These are phyloP conservation scores for Malassezia psittaci DNA, from an alignment of 1,284 basidiomycete species.

Conservation along the genomic window DNA sequence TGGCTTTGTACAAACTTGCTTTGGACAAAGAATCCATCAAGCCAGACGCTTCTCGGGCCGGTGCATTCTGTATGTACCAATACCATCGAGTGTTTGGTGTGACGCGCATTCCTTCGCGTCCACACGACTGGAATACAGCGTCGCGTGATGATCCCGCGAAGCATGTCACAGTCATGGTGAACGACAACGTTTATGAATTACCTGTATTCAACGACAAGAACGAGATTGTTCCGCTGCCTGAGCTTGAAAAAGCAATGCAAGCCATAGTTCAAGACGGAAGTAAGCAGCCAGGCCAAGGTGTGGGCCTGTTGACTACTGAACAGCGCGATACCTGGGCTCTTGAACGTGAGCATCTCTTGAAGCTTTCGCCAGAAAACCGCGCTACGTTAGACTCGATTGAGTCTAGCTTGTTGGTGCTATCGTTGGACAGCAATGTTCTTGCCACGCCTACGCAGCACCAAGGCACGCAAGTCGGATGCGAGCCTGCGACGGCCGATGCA, in stretches of 20 bases:
- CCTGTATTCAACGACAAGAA: conserved; percentile 52
- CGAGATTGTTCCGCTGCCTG: conserved; percentile 51
- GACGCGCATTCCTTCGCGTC: conserved; percentile 48
- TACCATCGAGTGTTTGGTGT: conserved; percentile 50
- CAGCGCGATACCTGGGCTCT: conserved; percentile 72
- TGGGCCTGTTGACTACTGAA: conserved; percentile 70
- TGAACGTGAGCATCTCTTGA: conserved; percentile 63
- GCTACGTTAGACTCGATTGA: conserved; percentile 58
- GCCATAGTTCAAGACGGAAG: conserved; percentile 63
- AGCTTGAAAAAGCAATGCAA: conserved; percentile 61
- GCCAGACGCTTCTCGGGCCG: conserved; percentile 53
- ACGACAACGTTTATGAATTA: conserved; percentile 73
- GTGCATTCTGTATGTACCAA: conserved; percentile 56
- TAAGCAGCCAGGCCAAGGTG: conserved; percentile 51
- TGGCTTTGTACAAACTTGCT: conserved; percentile 66
- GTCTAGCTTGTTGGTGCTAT: conserved; percentile 65
- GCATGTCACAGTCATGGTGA: conserved; percentile 63
- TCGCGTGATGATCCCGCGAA: conserved; percentile 53
- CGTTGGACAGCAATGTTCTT: conserved; percentile 52
- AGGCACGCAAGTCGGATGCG: conserved; percentile 27
- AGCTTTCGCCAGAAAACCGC: conserved; percentile 60
- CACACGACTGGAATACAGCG: conserved; percentile 49
- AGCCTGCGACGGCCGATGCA: conserved; percentile 59
- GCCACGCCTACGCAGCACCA: conserved; percentile 48
- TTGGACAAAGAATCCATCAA: conserved; percentile 57